Conservation (phyloP, 2,329 filamentous ascomycete species). For the Diaporthe humulicola region DNA sequence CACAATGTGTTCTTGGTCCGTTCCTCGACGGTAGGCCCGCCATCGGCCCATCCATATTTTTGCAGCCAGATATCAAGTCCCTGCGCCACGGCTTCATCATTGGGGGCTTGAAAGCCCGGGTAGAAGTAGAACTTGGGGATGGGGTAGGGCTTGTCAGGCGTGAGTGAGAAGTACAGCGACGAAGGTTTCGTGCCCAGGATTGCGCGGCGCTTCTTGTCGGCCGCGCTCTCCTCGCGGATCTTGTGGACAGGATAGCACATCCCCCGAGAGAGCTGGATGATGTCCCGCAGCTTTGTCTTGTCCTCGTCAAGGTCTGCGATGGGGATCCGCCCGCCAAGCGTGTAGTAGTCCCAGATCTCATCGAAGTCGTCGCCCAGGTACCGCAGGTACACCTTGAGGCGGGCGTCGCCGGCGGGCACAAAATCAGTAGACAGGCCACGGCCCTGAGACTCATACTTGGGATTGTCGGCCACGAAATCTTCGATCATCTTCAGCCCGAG, state of each 20-base stretch:
- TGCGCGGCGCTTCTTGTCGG: constrained; percentile 9
- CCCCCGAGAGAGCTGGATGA: constrained; percentile 10
- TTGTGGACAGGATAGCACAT: background rate
- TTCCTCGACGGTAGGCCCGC: background rate
- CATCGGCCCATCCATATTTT: constrained; percentile 28
- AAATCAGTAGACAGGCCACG: constrained; percentile 23
- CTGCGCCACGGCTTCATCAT: constrained; percentile 23
- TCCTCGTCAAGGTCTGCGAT: constrained; percentile 24
- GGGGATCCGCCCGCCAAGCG: constrained; percentile 28
- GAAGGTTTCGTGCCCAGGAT: constrained; percentile 21
- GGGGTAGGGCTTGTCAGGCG: constrained; percentile 14
- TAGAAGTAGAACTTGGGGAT: constrained; percentile 26
- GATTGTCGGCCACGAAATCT: constrained; percentile 26
- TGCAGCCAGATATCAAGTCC: constrained; percentile 21
- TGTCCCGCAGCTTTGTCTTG: constrained; percentile 22
- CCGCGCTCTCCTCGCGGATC: background rate
- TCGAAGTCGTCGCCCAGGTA: constrained; percentile 20
- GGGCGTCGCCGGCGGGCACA: constrained; percentile 23
- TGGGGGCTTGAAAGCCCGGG: background rate
- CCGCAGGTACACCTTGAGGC: constrained; percentile 31
- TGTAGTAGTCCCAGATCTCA: constrained; percentile 35
- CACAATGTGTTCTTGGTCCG: background rate
- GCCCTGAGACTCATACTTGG: background rate
- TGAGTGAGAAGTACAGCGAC: constrained; percentile 27
- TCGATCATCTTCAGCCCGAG: constrained; percentile 13